Conservation (phyloP, 306 rosid species). For the Corylus heterophylla region DNA sequence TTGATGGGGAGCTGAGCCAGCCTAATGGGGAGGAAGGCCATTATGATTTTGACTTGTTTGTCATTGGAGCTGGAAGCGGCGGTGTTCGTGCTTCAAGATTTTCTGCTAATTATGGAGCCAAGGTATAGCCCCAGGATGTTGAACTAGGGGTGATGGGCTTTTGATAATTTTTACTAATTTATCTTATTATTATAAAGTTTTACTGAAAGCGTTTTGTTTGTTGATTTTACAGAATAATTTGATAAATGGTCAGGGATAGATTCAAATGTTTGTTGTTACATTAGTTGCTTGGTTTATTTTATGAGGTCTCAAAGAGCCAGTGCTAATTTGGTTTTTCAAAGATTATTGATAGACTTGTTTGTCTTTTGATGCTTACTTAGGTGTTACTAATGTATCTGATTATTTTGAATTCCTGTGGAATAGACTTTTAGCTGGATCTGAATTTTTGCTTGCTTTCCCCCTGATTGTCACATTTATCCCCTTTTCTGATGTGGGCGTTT, state of each 20-base stretch:
- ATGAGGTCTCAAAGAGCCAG: neutral
- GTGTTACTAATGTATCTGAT: neutral
- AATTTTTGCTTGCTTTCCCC: neutral
- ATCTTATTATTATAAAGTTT: neutral
- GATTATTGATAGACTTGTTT: neutral
- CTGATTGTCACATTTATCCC: neutral
- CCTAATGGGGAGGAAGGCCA: constrained; percentile 40
- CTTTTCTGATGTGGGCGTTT: constrained; percentile 13
- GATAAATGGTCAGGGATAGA: neutral
- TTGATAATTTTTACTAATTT: neutral
- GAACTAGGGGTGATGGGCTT: too few relatives aligned
- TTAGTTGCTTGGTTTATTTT: neutral
- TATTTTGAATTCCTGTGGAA: neutral
- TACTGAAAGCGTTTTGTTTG: neutral
- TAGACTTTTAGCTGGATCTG: neutral
- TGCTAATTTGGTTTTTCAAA: neutral
- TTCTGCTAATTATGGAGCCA: constrained; percentile 81
- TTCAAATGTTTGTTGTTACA: neutral
- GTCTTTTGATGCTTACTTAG: neutral
- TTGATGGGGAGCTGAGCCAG: constrained; percentile 55
- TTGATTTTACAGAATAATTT: neutral
- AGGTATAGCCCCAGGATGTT: constrained; percentile 44
- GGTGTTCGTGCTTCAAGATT: constrained; percentile 96
- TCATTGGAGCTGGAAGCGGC: constrained; percentile 98
- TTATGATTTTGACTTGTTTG: constrained; percentile 81